Evolutionary conservation across 495 filamentous ascomycete species (phyloP), one percentile per base, ranked within the genome.

Genomic region (Hypoxylon subgilvum): DNA sequence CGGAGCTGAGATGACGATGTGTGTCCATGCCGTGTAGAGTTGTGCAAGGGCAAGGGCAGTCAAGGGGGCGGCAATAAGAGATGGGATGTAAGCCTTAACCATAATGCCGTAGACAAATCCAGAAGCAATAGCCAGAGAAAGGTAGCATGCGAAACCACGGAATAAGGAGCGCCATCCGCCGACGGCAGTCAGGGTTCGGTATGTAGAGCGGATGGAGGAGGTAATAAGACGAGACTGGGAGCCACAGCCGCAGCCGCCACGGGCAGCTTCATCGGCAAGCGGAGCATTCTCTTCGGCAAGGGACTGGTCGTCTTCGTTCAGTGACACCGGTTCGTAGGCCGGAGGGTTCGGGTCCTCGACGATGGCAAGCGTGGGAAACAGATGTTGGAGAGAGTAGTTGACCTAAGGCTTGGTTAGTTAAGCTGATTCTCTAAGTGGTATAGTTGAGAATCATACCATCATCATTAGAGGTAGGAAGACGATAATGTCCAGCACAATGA

Each of bases 261-360:
- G 47, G 12, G 53, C 57, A 52, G 65, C 53, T 38, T 59, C 63
- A 40, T 66, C 52, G 55, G 45, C 41, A 14, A 60, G 35, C 45
- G 66, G 49, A 27, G 50, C 58, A 8, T 63, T 69, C 14, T 64
- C 63, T 40, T 64, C 55, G 63, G 63, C 61, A 30, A 62, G 23
- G 32, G 63, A 62, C 19, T 69, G 61, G 35, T 21, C 52, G 18
- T 71, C 68, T 0, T 76, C 76, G 54, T 73, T 68, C 14, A 72
- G 41, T 14, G 69, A 52, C 14, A 79, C 55, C 43, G 76, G 66
- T 32, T 78, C 75, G 53, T 80, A 80, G 22, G 67, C 71, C 12
- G 78, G 75, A 41, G 77, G 76, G 45, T 70, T 74, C n/a, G 76
- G 76, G 59, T 80, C 76, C 48, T 80, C 78, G 57, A 80, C 66